A percentile compares a stretch with the other conserved stretches of the same genome.
These are phyloP conservation scores for Aureobasidium vineae DNA, from an alignment of 2,329 filamentous ascomycete species.

Conservation along the genomic window DNA sequence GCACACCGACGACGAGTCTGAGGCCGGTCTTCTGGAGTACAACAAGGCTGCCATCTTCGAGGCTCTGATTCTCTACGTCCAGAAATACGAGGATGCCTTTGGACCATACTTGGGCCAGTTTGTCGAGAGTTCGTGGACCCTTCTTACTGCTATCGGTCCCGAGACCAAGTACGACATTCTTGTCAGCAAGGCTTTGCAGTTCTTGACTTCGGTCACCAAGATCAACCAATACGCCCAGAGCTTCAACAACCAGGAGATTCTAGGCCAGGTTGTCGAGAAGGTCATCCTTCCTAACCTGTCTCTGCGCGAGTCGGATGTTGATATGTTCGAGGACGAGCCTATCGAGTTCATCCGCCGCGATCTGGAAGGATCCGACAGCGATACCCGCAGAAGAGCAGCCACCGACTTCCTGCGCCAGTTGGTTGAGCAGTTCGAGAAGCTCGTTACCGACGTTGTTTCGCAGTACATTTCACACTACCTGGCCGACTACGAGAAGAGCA, in stretches of 20 bases:
- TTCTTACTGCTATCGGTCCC: conserved; percentile 80
- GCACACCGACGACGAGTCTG: conserved; percentile 82
- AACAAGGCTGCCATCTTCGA: conserved; percentile 95
- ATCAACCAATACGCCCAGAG: conserved; percentile 73
- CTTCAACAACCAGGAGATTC: conserved; percentile 78
- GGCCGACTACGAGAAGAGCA: conserved; percentile 66
- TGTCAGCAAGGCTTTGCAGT: conserved; percentile 91
- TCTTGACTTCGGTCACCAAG: conserved; percentile 83
- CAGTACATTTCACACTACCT: conserved; percentile 87
- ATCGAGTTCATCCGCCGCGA: conserved; percentile 97
- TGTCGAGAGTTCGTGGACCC: conserved; percentile 84
- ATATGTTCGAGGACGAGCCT: conserved; percentile 96
- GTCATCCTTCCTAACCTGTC: conserved; percentile 92
- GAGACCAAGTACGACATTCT: conserved; percentile 93
- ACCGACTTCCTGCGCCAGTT: conserved; percentile 91
- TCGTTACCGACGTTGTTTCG: conserved; percentile 83
- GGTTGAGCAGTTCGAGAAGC: conserved; percentile 80
- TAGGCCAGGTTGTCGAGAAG: conserved; percentile 90
- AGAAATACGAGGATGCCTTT: conserved; percentile 96
- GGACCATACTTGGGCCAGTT: conserved; percentile 76
- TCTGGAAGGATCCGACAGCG: conserved; percentile 92
- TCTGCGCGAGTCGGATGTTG: conserved; percentile 87
- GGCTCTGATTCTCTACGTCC: conserved; percentile 80
- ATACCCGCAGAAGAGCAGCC: conserved; percentile 85
- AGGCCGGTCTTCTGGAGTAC: conserved; percentile 78